Evolutionary conservation across 768 basidiomycete genomes (phyloP).

Genomic region (Rubroboletus satanas): DNA sequence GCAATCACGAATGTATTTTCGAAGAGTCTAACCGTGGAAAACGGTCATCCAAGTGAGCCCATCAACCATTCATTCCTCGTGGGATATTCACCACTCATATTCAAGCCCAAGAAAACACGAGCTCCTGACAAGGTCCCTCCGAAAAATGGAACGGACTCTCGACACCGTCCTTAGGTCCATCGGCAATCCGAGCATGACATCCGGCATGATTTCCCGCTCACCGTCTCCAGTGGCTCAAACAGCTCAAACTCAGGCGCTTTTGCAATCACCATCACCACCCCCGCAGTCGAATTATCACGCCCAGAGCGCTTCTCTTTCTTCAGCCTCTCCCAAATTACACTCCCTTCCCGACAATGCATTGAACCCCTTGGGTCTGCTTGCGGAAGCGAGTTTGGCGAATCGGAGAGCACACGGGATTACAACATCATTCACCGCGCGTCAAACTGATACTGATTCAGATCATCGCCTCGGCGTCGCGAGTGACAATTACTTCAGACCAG

Average conservation of each 20-base stretch:
- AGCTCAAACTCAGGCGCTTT: constrained; percentile 50
- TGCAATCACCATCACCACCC: constrained; percentile 50
- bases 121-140: constrained; percentile 70
- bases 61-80: constrained; percentile 10
- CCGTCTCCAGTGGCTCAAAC: constrained; percentile 62
- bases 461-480: constrained; percentile 75
- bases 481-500: constrained; percentile 89
- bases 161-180: constrained; percentile 89
- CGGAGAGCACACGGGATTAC: constrained; percentile 53
- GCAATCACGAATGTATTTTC: constrained; percentile 90
- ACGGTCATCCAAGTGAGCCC: constrained; percentile 69
- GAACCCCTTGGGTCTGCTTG: constrained; percentile 89
- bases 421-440: constrained; percentile 39
- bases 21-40: constrained; percentile 97
- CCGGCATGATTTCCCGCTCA: constrained; percentile 78
- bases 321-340: constrained; percentile 81
- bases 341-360: constrained; percentile 88
- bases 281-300: constrained; percentile 37
- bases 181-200: constrained; percentile 74
- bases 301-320: constrained; percentile 18
- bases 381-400: constrained; percentile 82
- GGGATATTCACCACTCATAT: constrained; percentile 29
- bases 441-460: constrained; percentile 35
- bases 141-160: constrained; percentile 91
- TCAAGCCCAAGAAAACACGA: constrained; percentile 70